phyloP scores from a whole-genome alignment of 1,284 basidiomycete species.

The Rhodotorula sp. region DNA sequence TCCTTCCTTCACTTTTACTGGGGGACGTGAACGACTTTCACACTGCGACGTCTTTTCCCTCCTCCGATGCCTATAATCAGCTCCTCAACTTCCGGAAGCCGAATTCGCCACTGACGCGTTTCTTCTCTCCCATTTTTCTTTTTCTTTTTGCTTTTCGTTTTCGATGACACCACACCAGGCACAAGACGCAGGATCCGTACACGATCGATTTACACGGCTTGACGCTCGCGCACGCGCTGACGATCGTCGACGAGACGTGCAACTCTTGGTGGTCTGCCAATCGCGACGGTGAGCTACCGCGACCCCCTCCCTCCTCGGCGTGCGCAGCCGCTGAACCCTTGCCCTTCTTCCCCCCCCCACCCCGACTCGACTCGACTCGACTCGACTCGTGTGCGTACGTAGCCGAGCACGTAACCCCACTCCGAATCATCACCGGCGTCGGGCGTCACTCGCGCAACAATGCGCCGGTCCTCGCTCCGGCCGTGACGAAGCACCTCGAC shows the following conservation, averaged over 20 bases:
- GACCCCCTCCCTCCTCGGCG: too few species aligned
- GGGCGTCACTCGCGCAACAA: slow-evolving; percentile 48
- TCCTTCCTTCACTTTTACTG: background rate
- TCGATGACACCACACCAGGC: background rate
- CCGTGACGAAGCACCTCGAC: slow-evolving; percentile 47
- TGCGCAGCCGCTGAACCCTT: too few species aligned
- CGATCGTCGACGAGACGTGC: slow-evolving; percentile 46
- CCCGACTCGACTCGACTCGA: background rate
- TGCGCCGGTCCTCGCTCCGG: slow-evolving; percentile 47
- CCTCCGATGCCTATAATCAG: too few species aligned
- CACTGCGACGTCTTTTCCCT: too few species aligned
- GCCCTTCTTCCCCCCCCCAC: background rate
- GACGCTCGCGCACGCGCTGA: slow-evolving; percentile 48
- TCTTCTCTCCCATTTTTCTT: too few species aligned
- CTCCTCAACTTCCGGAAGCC: too few species aligned
- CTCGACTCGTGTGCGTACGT: background rate
- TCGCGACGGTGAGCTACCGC: slow-evolving; percentile 13
- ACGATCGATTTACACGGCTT: slow-evolving; percentile 49
- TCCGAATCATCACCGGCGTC: slow-evolving; percentile 50
- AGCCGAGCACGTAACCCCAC: slow-evolving; percentile 32
- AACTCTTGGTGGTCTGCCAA: slow-evolving; percentile 44
- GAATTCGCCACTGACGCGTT: too few species aligned
- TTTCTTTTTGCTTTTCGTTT: too few species aligned
- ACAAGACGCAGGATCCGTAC: slow-evolving; percentile 20
- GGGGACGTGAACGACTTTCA: too few species aligned